Percentiles rank a stretch among this genome's conserved stretches.
Conservation (phyloP, 2,329 filamentous ascomycete species). For the Phaeosphaeria sp. region DNA sequence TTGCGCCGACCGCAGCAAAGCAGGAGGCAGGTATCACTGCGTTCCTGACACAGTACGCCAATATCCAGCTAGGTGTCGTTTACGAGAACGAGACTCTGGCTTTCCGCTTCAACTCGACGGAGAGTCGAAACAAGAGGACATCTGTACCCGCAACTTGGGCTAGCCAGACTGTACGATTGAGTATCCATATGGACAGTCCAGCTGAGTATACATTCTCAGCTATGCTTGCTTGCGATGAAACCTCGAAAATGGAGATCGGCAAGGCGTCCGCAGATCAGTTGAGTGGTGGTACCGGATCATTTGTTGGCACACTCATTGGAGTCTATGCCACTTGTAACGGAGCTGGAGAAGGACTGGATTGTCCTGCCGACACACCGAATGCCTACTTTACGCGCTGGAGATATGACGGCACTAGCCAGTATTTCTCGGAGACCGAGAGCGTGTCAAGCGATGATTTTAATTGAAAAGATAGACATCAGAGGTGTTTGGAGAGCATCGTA, state of each 20-base stretch:
- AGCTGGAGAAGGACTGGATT: conserved; percentile 25
- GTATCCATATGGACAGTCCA: conserved; percentile 29
- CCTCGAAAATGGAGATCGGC: conserved; percentile 2
- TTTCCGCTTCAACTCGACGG: conserved; percentile 51
- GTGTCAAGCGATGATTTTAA: not conserved
- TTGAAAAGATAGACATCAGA: not conserved
- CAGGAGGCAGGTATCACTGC: conserved; percentile 61
- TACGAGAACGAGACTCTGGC: conserved; percentile 26
- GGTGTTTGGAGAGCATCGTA: not conserved
- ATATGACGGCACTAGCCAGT: conserved; percentile 40
- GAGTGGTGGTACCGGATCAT: conserved; percentile 9
- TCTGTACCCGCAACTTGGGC: not conserved
- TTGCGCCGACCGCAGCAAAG: conserved; percentile 38
- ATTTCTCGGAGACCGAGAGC: not conserved
- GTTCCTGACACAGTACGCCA: conserved; percentile 61
- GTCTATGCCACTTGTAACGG: conserved; percentile 62
- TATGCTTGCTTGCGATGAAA: not conserved
- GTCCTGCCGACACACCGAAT: conserved; percentile 43
- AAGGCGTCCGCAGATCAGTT: conserved; percentile 18
- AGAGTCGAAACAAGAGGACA: conserved; percentile 38
- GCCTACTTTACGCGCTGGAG: conserved; percentile 58
- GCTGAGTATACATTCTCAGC: conserved; percentile 3
- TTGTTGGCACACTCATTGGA: conserved; percentile 57
- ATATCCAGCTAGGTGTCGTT: conserved; percentile 55
- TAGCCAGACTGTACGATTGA: conserved; percentile 29